Evolutionary conservation across 140 eudicot species (phyloP).

Genomic region (Senecio squalidus): DNA sequence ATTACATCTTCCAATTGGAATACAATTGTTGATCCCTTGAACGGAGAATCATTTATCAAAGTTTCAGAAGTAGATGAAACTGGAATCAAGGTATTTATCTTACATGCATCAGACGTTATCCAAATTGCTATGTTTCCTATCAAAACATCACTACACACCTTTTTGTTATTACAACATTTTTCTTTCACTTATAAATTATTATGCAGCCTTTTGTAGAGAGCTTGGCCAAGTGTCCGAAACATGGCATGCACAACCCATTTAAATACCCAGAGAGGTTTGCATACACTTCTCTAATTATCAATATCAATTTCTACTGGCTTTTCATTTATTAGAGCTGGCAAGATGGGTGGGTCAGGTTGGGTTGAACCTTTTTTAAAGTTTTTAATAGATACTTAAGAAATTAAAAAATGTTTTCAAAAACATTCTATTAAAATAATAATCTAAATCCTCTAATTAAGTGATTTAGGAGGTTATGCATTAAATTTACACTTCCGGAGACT

Average conservation of each 20-base stretch:
- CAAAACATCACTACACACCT: too few relatives aligned
- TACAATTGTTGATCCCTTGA: slow-evolving; percentile 77
- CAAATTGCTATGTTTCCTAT: neutral
- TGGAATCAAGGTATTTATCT: slow-evolving; percentile 54
- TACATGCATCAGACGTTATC: neutral
- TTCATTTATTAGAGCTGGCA: neutral
- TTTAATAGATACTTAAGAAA: neutral
- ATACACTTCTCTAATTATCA: neutral
- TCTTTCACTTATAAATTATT: slow-evolving; percentile 9
- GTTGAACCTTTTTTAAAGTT: neutral
- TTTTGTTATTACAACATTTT: neutral
- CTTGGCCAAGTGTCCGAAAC: slow-evolving; percentile 82
- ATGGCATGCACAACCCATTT: slow-evolving; percentile 91
- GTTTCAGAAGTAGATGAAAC: slow-evolving; percentile 75
- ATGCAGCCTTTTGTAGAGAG: slow-evolving; percentile 97
- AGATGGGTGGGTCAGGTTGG: neutral
- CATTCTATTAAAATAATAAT: neutral
- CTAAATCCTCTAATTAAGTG: neutral
- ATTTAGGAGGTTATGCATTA: neutral
- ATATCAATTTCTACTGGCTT: neutral
- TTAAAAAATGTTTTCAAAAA: neutral
- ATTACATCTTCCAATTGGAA: slow-evolving; percentile 63
- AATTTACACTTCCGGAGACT: neutral
- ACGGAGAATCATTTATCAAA: slow-evolving; percentile 85
- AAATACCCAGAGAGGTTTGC: slow-evolving; percentile 86